Evolutionary conservation across 208 protist species (phyloP).

Genomic region (Trichomonas gallinae): DNA sequence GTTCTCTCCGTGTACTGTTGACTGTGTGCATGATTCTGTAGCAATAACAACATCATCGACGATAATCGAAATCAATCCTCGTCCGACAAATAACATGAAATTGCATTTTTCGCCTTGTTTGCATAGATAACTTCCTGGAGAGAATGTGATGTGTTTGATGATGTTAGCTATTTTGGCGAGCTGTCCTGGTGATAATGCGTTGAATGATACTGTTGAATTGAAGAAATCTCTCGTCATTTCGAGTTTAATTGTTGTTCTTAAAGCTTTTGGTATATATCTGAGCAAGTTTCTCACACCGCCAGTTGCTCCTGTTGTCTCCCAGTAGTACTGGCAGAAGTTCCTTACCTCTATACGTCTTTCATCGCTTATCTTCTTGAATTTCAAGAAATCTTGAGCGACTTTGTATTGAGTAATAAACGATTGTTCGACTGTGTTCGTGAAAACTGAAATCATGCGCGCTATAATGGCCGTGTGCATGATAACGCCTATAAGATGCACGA

Average conservation of each 20-base stretch:
- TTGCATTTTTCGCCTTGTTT: background rate
- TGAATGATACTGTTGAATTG: background rate
- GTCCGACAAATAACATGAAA: background rate
- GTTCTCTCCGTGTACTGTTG: background rate
- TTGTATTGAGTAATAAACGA: background rate
- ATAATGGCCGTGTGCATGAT: background rate
- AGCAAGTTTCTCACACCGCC: background rate
- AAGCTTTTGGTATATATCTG: background rate
- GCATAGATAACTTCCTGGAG: background rate
- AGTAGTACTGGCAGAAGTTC: background rate
- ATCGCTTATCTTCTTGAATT: background rate
- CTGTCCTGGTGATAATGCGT: background rate
- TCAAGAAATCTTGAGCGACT: background rate
- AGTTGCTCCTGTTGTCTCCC: background rate
- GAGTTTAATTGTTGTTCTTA: background rate
- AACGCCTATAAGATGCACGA: background rate
- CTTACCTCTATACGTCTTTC: background rate
- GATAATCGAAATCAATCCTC: background rate
- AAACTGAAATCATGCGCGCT: background rate
- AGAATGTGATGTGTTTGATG: background rate
- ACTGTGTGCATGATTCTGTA: background rate
- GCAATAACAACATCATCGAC: background rate
- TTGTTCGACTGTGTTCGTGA: background rate
- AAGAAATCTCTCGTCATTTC: background rate
- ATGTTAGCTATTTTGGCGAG: background rate